A percentile compares a stretch with the other conserved stretches of the same genome.
These are phyloP conservation scores for Chrysoporthe puriensis DNA, from an alignment of 2,329 filamentous ascomycete species.

Conservation along the genomic window DNA sequence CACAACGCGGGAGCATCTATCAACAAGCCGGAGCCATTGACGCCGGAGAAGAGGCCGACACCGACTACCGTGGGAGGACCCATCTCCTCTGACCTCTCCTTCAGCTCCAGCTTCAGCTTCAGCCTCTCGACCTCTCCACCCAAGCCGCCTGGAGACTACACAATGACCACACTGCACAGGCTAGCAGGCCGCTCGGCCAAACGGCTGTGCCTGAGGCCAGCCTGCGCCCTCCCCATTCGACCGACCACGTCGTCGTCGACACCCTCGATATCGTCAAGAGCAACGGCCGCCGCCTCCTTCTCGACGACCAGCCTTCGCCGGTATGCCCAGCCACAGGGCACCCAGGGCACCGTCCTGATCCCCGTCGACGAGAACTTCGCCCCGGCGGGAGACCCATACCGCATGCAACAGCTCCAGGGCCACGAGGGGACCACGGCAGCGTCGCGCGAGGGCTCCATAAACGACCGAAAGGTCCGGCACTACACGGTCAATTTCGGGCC, in stretches of 20 bases:
- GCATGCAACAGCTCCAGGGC: constrained; percentile 48
- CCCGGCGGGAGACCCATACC: constrained; percentile 49
- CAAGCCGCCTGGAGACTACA: constrained; percentile 35
- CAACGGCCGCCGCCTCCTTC: constrained; percentile 49
- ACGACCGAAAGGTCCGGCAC: constrained; percentile 86
- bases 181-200: constrained; percentile 73
- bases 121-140: constrained; percentile 35
- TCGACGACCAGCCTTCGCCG: constrained; percentile 66
- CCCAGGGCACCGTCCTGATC: constrained; percentile 64
- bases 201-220: constrained; percentile 62
- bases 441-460: constrained; percentile 52
- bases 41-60: constrained; percentile 37
- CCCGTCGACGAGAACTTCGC: constrained; percentile 68
- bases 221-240: constrained; percentile 33
- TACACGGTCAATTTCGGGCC: constrained; percentile 99
- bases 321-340: constrained; percentile 60
- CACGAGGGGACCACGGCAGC: constrained; percentile 49
- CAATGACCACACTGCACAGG: constrained; percentile 75
- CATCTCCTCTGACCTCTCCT: constrained; percentile 26
- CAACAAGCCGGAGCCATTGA: constrained; percentile 34
- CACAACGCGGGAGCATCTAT: constrained; percentile 15
- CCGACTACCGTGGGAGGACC: constrained; percentile 30
- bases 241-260: constrained; percentile 32
- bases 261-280: constrained; percentile 31
- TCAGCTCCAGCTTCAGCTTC: constrained; percentile 18